phyloP scores from a whole-genome alignment of 768 basidiomycete genomes.

The Xanthoconium stramineum region DNA sequence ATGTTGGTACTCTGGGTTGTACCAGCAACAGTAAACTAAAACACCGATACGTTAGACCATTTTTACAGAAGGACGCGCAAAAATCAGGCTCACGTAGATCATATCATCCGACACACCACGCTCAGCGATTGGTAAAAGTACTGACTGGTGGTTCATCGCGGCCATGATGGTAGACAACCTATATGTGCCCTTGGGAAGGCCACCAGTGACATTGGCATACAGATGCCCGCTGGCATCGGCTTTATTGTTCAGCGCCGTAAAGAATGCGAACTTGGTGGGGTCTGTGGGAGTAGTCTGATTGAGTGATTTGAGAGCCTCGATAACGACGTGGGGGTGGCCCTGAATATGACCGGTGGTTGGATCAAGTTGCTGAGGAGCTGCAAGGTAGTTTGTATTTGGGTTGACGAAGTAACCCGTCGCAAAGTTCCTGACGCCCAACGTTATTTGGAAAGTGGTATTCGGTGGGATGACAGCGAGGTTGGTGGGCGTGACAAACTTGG shows the following conservation, averaged over 20 bases:
- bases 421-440: slow-evolving; percentile 43
- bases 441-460: slow-evolving; percentile 51
- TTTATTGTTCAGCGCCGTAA: slow-evolving; percentile 48
- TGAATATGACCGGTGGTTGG: slow-evolving; percentile 44
- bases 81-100: slow-evolving; percentile 34
- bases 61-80: neutral
- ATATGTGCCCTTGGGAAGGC: slow-evolving; percentile 53
- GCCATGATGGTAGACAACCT: slow-evolving; percentile 42
- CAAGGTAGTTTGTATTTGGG: slow-evolving; percentile 48
- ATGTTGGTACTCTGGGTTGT: slow-evolving; percentile 10
- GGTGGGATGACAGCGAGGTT: slow-evolving; percentile 43
- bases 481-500: slow-evolving; percentile 48
- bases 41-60: slow-evolving; percentile 2
- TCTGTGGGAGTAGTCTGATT: slow-evolving; percentile 47
- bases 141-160: slow-evolving; percentile 46
- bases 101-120: slow-evolving; percentile 41
- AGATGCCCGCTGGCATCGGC: slow-evolving; percentile 45
- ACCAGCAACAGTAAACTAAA: slow-evolving; percentile 27
- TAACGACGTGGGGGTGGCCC: slow-evolving; percentile 63
- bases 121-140: slow-evolving; percentile 35
- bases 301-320: slow-evolving; percentile 49
- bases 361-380: slow-evolving; percentile 53
- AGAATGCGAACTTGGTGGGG: slow-evolving; percentile 54
- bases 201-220: slow-evolving; percentile 45
- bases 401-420: slow-evolving; percentile 60